phyloP scores from a whole-genome alignment of 768 basidiomycete genomes.

The Suillus tomentosus region DNA sequence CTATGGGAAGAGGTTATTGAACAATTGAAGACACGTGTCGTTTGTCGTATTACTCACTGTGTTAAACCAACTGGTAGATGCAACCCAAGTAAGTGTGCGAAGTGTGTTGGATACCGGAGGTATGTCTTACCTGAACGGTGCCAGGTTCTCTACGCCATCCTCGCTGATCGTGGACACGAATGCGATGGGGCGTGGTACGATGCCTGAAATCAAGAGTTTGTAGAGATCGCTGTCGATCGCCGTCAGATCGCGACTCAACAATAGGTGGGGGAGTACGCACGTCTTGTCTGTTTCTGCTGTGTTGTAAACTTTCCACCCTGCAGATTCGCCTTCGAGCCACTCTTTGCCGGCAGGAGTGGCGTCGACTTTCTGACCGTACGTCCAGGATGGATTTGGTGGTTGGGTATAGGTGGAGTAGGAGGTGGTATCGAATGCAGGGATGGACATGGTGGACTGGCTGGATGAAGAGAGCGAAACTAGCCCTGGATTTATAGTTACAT shows the following conservation, averaged over 20 bases:
- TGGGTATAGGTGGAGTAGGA: too few species aligned
- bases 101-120: background rate
- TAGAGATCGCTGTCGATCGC: slow-evolving; percentile 28
- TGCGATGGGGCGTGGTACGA: slow-evolving; percentile 48
- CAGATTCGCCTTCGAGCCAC: too few species aligned
- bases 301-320: too few species aligned
- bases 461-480: too few species aligned
- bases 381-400: too few species aligned
- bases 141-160: slow-evolving; percentile 41
- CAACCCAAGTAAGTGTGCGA: background rate
- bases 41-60: slow-evolving; percentile 18
- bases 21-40: background rate
- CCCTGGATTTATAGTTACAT: too few species aligned
- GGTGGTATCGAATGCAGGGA: too few species aligned
- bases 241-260: background rate
- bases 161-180: slow-evolving; percentile 41
- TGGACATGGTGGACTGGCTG: too few species aligned
- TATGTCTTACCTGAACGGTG: slow-evolving; percentile 40
- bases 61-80: slow-evolving; percentile 27
- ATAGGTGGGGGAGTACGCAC: too few species aligned
- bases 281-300: too few species aligned
- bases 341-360: too few species aligned
- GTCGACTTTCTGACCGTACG: too few species aligned
- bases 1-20: slow-evolving; percentile 10
- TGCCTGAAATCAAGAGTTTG: slow-evolving; percentile 38